A percentile compares a stretch with the other conserved stretches of the same genome.
Evolutionary conservation across 306 rosid genomes (phyloP).

Genomic region (Vicia sativa): DNA sequence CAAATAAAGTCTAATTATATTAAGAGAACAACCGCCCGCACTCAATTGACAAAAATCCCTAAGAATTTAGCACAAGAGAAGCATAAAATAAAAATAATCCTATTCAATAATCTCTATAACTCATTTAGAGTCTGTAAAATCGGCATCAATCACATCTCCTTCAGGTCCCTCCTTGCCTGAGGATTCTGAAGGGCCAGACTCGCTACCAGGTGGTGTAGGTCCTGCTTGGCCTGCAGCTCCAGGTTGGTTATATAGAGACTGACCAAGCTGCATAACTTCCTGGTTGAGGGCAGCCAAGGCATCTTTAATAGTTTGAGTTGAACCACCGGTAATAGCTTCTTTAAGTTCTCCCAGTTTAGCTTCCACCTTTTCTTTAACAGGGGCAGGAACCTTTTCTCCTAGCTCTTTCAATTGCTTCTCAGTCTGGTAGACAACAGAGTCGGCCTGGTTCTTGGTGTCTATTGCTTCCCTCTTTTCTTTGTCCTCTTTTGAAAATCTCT

Average conservation of each 20-base stretch:
- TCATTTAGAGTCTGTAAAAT: conserved; percentile 79
- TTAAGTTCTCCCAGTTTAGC: conserved; percentile 79
- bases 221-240: conserved; percentile 61
- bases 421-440: conserved; percentile 89
- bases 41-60: conserved; percentile 46
- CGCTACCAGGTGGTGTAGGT: conserved; percentile 62
- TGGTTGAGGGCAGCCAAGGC: conserved; percentile 92
- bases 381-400: conserved; percentile 88
- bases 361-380: conserved; percentile 93
- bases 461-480: conserved; percentile 92
- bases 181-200: conserved; percentile 71
- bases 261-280: conserved; percentile 95
- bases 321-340: conserved; percentile 76
- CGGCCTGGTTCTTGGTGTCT: conserved; percentile 93
- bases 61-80: conserved; percentile 24
- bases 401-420: conserved; percentile 94
- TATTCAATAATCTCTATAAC: conserved; percentile 30
- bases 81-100: neutral
- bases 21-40: conserved; percentile 32
- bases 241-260: conserved; percentile 88
- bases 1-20: conserved; percentile 27
- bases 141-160: conserved; percentile 89
- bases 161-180: conserved; percentile 71
- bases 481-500: conserved; percentile 79
- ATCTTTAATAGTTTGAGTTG: conserved; percentile 79